These are phyloP conservation scores for Hirschfeldia incana DNA, from an alignment of 345 rosid species.

Conservation along the genomic window DNA sequence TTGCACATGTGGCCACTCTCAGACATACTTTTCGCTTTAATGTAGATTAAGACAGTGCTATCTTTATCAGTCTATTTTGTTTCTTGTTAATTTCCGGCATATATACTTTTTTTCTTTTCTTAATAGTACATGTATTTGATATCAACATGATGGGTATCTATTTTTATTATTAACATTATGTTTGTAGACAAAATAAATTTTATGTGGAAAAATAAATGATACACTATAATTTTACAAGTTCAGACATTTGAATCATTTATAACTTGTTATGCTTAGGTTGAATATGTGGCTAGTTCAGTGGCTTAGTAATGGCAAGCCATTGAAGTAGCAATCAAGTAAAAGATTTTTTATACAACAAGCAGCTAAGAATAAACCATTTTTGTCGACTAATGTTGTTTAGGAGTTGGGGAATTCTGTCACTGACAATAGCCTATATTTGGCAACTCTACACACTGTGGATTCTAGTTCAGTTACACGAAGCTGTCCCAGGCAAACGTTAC, in stretches of 20 bases:
- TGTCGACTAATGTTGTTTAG: constrained; percentile 40
- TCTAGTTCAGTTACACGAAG: constrained; percentile 92
- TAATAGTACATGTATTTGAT: constrained; percentile 1
- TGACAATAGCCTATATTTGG: constrained; percentile 90
- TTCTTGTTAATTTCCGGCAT: constrained; percentile 25
- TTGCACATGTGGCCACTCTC: constrained; percentile 42
- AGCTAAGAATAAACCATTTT: background rate
- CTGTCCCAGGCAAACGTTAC: constrained; percentile 93
- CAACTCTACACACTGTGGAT: constrained; percentile 95
- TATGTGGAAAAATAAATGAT: background rate
- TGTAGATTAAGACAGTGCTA: constrained; percentile 32
- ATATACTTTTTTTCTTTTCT: background rate
- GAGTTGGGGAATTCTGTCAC: constrained; percentile 93
- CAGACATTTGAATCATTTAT: background rate
- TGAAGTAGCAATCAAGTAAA: background rate
- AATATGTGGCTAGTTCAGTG: background rate
- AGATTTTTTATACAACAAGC: background rate
- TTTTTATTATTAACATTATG: background rate
- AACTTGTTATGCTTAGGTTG: background rate
- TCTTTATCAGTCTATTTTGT: constrained; percentile 32
- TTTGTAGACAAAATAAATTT: background rate
- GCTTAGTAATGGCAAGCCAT: background rate
- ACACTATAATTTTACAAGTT: background rate
- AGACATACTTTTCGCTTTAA: constrained; percentile 40
- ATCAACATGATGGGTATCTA: background rate